phyloP scores from a whole-genome alignment of 176 grass and related monocot species.

The Elymus sibiricus region DNA sequence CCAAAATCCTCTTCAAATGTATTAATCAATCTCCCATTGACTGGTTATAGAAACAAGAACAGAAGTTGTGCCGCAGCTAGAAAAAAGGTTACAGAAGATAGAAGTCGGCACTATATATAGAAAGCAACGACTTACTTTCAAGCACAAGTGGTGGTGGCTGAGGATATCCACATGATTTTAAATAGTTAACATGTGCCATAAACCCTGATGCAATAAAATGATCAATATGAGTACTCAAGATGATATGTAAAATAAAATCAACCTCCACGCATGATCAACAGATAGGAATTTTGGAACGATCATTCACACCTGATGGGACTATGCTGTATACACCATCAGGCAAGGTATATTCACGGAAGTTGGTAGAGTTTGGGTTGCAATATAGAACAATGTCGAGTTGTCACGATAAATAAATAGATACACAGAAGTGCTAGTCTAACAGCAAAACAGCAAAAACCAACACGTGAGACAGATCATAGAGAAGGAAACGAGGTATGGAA shows the following conservation, averaged over 20 bases:
- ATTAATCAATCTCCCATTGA: background rate
- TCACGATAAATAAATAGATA: background rate
- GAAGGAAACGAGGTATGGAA: background rate
- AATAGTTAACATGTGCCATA: too few relatives aligned
- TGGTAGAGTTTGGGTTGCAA: background rate
- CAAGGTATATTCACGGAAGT: background rate
- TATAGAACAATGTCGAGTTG: background rate
- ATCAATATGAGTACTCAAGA: too few relatives aligned
- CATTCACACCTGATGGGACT: constrained; percentile 28
- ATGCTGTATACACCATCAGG: background rate
- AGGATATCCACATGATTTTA: too few relatives aligned
- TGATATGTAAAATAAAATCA: too few relatives aligned
- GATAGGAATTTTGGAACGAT: background rate
- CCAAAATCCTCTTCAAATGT: constrained; percentile 27
- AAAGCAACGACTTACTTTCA: background rate
- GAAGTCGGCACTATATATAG: background rate
- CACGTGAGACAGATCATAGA: background rate
- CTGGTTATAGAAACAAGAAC: background rate
- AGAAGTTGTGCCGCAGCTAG: background rate
- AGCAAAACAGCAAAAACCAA: background rate
- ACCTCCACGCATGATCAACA: background rate
- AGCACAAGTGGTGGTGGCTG: constrained; percentile 31
- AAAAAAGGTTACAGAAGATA: background rate
- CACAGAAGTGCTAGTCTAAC: background rate
- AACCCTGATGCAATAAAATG: too few relatives aligned